Percentiles rank a stretch among this genome's conserved stretches.
Evolutionary conservation across 1,284 basidiomycete genomes (phyloP).

Genomic region (Phaffia rhodozyma): DNA sequence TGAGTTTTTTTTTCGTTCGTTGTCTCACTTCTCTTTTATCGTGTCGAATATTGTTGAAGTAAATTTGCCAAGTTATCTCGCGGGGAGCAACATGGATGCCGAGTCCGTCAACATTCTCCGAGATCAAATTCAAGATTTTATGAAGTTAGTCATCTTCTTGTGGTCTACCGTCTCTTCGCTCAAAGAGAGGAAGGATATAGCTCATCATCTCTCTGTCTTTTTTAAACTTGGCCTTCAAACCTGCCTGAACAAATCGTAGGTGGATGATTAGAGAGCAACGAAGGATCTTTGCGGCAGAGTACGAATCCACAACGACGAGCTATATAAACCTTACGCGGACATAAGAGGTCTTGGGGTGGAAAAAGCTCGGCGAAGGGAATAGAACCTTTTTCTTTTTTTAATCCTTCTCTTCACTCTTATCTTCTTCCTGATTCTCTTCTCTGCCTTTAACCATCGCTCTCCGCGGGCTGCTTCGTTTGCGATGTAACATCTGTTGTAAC

Average conservation of each 20-base stretch:
- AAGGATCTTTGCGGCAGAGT: slow-evolving; percentile 56
- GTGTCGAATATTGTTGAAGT: slow-evolving; percentile 30
- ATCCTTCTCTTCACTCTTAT: background rate
- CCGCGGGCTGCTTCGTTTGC: background rate
- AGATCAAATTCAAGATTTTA: slow-evolving; percentile 81
- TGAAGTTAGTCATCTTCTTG: slow-evolving; percentile 49
- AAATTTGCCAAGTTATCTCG: slow-evolving; percentile 59
- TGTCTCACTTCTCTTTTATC: background rate
- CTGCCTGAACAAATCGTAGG: slow-evolving; percentile 33
- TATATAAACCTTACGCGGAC: too few relatives aligned
- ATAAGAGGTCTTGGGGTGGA: too few relatives aligned
- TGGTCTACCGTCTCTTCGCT: background rate
- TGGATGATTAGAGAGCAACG: slow-evolving; percentile 56
- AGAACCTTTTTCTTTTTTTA: background rate
- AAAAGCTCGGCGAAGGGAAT: background rate
- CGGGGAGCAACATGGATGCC: slow-evolving; percentile 78
- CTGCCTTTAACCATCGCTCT: background rate
- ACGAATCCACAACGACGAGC: slow-evolving; percentile 47
- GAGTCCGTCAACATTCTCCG: slow-evolving; percentile 71
- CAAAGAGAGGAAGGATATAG: background rate
- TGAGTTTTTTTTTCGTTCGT: background rate
- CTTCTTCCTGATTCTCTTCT: background rate
- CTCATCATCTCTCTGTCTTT: background rate
- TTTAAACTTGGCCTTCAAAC: slow-evolving; percentile 7
- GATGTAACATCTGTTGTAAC: background rate